These are phyloP conservation scores for Picochlorum sp. DNA, from an alignment of 139 green algal species.

Conservation along the genomic window DNA sequence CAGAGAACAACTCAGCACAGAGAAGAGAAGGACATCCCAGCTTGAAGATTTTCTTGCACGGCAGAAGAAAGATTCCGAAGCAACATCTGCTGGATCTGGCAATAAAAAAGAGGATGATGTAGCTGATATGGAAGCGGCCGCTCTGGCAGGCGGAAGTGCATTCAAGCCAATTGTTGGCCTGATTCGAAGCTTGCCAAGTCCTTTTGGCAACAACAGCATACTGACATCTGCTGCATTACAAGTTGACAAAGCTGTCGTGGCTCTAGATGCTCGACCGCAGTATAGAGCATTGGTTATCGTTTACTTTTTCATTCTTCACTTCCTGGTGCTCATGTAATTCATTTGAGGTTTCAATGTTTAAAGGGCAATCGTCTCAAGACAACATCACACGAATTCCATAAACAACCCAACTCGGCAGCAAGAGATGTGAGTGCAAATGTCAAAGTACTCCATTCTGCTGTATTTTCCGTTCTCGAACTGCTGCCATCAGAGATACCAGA, in stretches of 20 bases:
- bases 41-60: constrained; percentile 20
- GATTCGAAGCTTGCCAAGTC: constrained; percentile 23
- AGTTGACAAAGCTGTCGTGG: constrained; percentile 28
- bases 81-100: background rate
- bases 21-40: constrained; percentile 26
- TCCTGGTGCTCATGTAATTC: constrained; percentile 18
- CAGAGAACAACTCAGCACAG: constrained; percentile 23
- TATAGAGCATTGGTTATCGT: constrained; percentile 16
- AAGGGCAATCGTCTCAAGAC: no score
- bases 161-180: constrained; percentile 43
- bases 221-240: constrained; percentile 12
- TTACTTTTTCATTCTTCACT: constrained; percentile 42
- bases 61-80: constrained; percentile 12
- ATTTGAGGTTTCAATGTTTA: no score
- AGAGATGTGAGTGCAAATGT: no score
- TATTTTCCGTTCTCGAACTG: no score
- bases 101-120: constrained; percentile 45
- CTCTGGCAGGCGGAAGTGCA: constrained; percentile 25
- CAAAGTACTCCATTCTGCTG: no score
- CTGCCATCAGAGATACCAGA: no score
- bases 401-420: no score
- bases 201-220: constrained; percentile 16
- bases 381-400: no score
- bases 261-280: constrained; percentile 27
- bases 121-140: constrained; percentile 39